Conservation (phyloP, 371 early-diverging fungal genomes). For the Funneliformis caledonium region DNA sequence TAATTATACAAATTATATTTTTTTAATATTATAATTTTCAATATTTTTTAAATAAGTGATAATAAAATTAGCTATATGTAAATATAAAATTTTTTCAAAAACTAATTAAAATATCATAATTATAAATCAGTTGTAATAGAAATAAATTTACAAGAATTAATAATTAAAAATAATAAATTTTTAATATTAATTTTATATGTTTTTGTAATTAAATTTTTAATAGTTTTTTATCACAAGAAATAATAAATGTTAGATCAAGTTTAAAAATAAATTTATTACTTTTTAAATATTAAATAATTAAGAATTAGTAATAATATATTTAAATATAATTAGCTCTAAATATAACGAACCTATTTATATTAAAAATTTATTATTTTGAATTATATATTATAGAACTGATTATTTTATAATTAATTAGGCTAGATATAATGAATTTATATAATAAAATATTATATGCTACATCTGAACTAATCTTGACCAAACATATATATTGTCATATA, state of each 20-base stretch:
- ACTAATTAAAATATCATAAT: background rate
- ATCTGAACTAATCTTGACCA: too few relatives aligned
- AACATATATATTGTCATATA: too few relatives aligned
- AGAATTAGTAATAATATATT: background rate
- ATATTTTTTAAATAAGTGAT: background rate
- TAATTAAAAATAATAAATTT: background rate
- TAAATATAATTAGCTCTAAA: background rate
- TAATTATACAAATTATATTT: background rate
- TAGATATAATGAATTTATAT: too few relatives aligned
- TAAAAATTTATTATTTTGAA: too few relatives aligned
- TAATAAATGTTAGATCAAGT: background rate
- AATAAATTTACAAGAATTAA: background rate
- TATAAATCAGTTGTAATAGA: conserved; percentile 9
- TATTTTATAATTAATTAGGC: too few relatives aligned
- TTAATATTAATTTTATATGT: background rate
- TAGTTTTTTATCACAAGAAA: background rate
- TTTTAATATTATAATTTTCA: background rate
- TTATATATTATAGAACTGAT: too few relatives aligned
- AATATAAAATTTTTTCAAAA: background rate
- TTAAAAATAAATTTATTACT: background rate
- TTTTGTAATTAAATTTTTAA: background rate
- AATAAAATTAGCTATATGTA: background rate
- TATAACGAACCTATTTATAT: too few relatives aligned
- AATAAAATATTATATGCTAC: too few relatives aligned
- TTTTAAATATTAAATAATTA: background rate